Evolutionary conservation across 768 basidiomycete genomes (phyloP), one percentile per base, ranked within the genome.

Genomic region (Leccinum olivaceopallidum): DNA sequence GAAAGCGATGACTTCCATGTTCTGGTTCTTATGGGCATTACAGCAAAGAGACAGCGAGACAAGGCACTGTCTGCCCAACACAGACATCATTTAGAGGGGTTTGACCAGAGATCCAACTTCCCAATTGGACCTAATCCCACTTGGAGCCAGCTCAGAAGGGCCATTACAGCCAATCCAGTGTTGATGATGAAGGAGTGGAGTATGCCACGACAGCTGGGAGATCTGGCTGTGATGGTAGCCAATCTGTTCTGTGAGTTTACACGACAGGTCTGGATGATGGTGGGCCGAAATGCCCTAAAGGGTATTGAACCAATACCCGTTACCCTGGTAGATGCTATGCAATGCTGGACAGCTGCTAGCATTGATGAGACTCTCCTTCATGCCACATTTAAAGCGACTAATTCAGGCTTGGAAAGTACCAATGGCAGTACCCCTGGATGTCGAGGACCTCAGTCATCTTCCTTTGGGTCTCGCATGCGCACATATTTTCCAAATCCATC

Each of bases 261-360:
- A 1, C 0, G 2, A 14, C 59, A 60, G 20, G 14, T 55, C 5
- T 60, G 59, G 54, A 5, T 60, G 26, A 60, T 60, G 54, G 14
- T 50, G 6, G 16, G 16, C 0, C 4, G 9, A 0, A 34, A 5
- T 5, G 54, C 50, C 13, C 36, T 64, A 5, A 64, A 62, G 16
- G 57, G 60, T 3, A 37, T 61, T 1, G 30, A 8, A 2, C 60
- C 57, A 3, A 4, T 14, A 2, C 62, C 62, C 0, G 24, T 10
- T 2, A 56, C 55, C 0, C 24, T 63, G n/a, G 14, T 26, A 4
- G 62, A 63, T 59, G 62, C 59, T 0, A 63, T 63, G 59, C 37
- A 32, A 32, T 63, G 62, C 20, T 63, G 55, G 62, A 63, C 51
- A 8, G 42, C 49, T 1, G 10, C 37, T 4, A 63, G 59, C 32